Base-by-base conservation (phyloP, 2,329 filamentous ascomycete genomes). In the Diaporthe sp. region DNA sequence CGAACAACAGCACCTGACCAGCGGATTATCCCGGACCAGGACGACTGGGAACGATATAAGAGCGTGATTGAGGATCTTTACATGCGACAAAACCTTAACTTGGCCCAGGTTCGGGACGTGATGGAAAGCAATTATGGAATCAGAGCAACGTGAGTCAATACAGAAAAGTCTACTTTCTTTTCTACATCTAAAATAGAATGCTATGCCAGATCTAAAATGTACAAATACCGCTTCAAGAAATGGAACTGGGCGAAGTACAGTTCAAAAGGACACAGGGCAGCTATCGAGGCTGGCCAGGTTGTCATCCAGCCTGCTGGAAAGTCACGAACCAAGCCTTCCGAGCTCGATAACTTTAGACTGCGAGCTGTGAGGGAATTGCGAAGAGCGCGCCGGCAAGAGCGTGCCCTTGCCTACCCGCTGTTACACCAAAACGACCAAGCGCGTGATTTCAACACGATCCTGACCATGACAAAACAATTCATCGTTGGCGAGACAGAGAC, bases 221-320 rank as follows among this genome's bases (percentile, higher is more conserved):
- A 55, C 15, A 55, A 55, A 31, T 31, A 55, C 19, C 51, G 51
- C n/a, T 55, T 55, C 51, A 55, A 55, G 51, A 55, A 55, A 55
- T 55, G 51, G 51, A 55, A 55, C 25, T 55, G 51, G 51, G 51
- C 51, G 13, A 55, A 55, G 25, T 31, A 55, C 25, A 55, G 51
- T 17, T 55, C 51, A 17, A 55, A 55, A 25, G 51, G 25, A 17
- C 51, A 55, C 51, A 55, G 51, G 17, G 25, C 51, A 28, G 51
- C 51, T 25, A 15, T 55, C 19, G 51, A 55, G 25, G n/a, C 51
- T 55, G 51, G 51, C 13, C 25, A 55, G 25, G 51, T 55, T 28
- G 25, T 28, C 51, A 5, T 28, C 19, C 51, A 55, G 25, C 51
- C 25, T 13, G 8, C 22, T 55, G 51, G 51, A 12, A 55, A 55